Evolutionary conservation across 2,329 filamentous ascomycete species (phyloP).

Genomic region (Hypocrella siamensis): DNA sequence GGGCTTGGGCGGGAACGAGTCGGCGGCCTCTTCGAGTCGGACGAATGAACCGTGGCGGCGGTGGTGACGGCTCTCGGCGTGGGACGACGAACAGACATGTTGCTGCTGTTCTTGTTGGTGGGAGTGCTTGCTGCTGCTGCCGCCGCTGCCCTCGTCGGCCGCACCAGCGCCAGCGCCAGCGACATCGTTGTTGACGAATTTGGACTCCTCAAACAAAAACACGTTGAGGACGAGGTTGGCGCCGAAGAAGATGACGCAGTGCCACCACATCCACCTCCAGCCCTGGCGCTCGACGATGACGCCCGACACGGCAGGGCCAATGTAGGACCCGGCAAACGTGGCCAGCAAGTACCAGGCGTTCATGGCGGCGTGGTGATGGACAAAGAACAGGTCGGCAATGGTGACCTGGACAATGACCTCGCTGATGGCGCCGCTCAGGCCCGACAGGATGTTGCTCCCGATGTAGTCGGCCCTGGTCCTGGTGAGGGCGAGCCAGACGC

Average conservation of each 20-base stretch:
- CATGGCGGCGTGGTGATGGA: slow-evolving; percentile 13
- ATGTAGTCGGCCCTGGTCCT: slow-evolving; percentile 7
- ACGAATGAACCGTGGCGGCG: too few species aligned
- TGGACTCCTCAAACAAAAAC: slow-evolving; percentile 4
- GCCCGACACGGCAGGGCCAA: slow-evolving; percentile 8
- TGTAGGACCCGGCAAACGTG: slow-evolving; percentile 11
- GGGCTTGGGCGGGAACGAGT: not conserved
- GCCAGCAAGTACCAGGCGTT: slow-evolving; percentile 13
- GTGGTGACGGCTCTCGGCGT: too few species aligned
- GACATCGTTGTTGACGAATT: not conserved
- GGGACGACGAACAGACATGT: too few species aligned
- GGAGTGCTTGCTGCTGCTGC: too few species aligned
- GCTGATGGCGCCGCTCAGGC: slow-evolving; percentile 20
- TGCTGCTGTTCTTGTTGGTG: too few species aligned
- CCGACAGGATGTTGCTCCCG: slow-evolving; percentile 9
- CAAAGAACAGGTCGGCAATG: slow-evolving; percentile 16
- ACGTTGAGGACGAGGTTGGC: slow-evolving; percentile 2
- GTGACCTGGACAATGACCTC: slow-evolving; percentile 22
- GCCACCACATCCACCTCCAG: slow-evolving; percentile 15
- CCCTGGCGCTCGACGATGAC: slow-evolving; percentile 9
- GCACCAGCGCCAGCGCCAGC: not conserved
- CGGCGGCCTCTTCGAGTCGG: not conserved
- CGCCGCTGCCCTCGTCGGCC: not conserved
- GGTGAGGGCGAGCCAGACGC: slow-evolving; percentile 7
- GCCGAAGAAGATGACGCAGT: slow-evolving; percentile 3